Evolutionary conservation across 352 stramenopile species (phyloP).

Genomic region (Thalassiosira hispida): DNA sequence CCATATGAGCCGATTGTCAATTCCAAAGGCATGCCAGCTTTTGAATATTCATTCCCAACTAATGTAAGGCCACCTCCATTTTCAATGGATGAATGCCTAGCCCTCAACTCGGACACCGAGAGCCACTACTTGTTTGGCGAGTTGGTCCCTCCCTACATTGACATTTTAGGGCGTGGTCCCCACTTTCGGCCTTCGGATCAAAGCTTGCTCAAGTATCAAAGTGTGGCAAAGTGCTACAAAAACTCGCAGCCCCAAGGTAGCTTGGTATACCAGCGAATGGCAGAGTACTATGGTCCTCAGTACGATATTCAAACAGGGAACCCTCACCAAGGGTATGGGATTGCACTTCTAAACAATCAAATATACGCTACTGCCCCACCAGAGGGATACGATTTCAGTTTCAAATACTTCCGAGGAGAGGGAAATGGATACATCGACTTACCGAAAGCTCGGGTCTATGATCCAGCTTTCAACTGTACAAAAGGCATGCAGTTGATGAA

Average conservation of each 20-base stretch:
- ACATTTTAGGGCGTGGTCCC: constrained; percentile 90
- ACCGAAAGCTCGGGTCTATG: constrained; percentile 51
- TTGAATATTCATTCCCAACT: constrained; percentile 76
- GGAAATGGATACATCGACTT: constrained; percentile 64
- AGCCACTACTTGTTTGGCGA: constrained; percentile 93
- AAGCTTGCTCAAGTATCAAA: constrained; percentile 78
- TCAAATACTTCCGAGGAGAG: constrained; percentile 65
- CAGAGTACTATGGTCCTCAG: constrained; percentile 92
- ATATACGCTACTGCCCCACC: constrained; percentile 59
- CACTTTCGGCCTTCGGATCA: constrained; percentile 89
- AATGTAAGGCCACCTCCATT: constrained; percentile 86
- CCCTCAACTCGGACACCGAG: constrained; percentile 80
- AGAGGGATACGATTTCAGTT: constrained; percentile 52
- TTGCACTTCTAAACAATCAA: constrained; percentile 81
- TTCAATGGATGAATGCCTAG: constrained; percentile 91
- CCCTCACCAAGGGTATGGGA: constrained; percentile 94
- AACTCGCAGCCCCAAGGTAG: constrained; percentile 90
- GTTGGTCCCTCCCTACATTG: constrained; percentile 94
- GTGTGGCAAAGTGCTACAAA: constrained; percentile 89
- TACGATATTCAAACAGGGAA: constrained; percentile 91
- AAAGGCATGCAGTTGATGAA: constrained; percentile 89
- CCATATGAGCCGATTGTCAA: constrained; percentile 87
- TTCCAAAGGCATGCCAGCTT: constrained; percentile 72
- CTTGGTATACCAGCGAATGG: constrained; percentile 92
- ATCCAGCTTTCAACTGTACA: constrained; percentile 93